phyloP scores from a whole-genome alignment of 768 basidiomycete genomes.

The Suillus luteus region DNA sequence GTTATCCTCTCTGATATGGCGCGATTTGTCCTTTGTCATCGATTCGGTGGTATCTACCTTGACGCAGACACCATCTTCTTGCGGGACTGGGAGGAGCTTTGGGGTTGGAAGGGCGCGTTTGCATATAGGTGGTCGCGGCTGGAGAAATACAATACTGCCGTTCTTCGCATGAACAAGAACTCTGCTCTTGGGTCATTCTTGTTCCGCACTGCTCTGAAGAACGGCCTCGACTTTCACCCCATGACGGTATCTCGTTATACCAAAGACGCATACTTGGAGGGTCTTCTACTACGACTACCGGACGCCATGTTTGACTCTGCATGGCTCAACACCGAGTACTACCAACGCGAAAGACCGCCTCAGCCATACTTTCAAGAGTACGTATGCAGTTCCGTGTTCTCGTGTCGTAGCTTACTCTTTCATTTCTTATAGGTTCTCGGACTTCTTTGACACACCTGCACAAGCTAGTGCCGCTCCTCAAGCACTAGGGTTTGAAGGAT shows the following conservation, averaged over 20 bases:
- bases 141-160: slow-evolving; percentile 94
- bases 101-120: slow-evolving; percentile 96
- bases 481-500: slow-evolving; percentile 89
- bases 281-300: slow-evolving; percentile 82
- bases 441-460: slow-evolving; percentile 84
- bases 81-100: slow-evolving; percentile 98
- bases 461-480: slow-evolving; percentile 79
- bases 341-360: slow-evolving; percentile 89
- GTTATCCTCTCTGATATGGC: slow-evolving; percentile 97
- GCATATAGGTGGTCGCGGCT: slow-evolving; percentile 96
- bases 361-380: slow-evolving; percentile 93
- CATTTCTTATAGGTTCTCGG: slow-evolving; percentile 61
- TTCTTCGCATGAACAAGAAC: slow-evolving; percentile 89
- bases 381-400: slow-evolving; percentile 20
- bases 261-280: slow-evolving; percentile 85
- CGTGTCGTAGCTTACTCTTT: slow-evolving; percentile 6
- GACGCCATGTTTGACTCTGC: slow-evolving; percentile 97
- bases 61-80: slow-evolving; percentile 96
- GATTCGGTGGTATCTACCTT: slow-evolving; percentile 95
- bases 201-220: slow-evolving; percentile 92
- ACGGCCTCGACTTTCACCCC: slow-evolving; percentile 94
- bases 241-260: slow-evolving; percentile 92
- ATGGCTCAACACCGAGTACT: slow-evolving; percentile 92
- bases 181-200: slow-evolving; percentile 92
- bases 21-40: slow-evolving; percentile 94